Evolutionary conservation across 495 filamentous ascomycete species (phyloP), one percentile per base, ranked within the genome.

Genomic region (Lophiotrema nucula): DNA sequence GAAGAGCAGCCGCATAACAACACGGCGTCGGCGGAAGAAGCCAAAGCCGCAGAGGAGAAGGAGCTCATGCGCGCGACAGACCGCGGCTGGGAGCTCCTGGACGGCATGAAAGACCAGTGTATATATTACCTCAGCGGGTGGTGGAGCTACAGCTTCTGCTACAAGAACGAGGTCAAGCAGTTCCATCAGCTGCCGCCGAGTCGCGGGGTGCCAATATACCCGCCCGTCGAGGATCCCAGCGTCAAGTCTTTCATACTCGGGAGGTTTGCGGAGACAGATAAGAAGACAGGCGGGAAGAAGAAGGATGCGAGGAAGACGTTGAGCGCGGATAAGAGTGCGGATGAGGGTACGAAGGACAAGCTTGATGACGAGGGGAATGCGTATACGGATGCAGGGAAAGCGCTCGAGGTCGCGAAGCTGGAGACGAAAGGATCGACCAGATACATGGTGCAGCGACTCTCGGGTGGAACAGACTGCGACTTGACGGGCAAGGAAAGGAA

Each of bases 111-210:
- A 33, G 90, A 88, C 8, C 78, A 82, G 37, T 98, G 93, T 74
- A 80, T 98, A 60, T 96, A 95, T 73, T 96, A 87, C 71, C 79
- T 90, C 42, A 87, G 82, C 0, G 93, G 92, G 2, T 98, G 93
- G 93, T 98, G 93, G 93, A 90, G 86, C 51, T 98, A 98, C 70
- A 86, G 83, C 27, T 97, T 96, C 74, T 98, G 93, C 76, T 96
- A 97, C 75, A 87, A 88, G 66, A 78, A 82, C 39, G 83, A 88
- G 51, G 85, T 98, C 27, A 88, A 87, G 60, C 93, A 98, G 69
- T 98, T 96, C 72, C 93, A 97, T 73, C 88, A 88, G 48, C 74
- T 90, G 47, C 82, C 91, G 0, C 82, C 47, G 74, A 82, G 56
- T 73, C 79, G 66, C 25, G 85, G 85, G 4, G 79, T 83, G 0